Conservation (phyloP, 495 filamentous ascomycete species). For the Evernia prunastri region DNA sequence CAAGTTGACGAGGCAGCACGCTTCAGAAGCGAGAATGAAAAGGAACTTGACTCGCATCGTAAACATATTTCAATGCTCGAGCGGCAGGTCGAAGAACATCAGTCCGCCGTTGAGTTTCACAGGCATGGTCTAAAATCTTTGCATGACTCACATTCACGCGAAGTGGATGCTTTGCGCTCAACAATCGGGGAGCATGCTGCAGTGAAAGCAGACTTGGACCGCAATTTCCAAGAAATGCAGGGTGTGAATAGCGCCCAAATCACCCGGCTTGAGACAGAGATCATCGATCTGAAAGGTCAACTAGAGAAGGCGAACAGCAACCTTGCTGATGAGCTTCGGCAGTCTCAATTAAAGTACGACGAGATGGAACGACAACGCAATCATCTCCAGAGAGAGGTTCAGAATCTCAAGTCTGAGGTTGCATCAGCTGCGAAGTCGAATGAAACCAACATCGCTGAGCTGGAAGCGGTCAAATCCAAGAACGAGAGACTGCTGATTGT, state of each 20-base stretch:
- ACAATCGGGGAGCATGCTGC: slow-evolving; percentile 22
- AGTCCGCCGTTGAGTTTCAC: slow-evolving; percentile 47
- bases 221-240: slow-evolving; percentile 48
- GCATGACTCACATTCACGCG: slow-evolving; percentile 47
- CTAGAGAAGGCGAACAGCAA: slow-evolving; percentile 37
- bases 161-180: slow-evolving; percentile 44
- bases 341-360: slow-evolving; percentile 34
- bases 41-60: slow-evolving; percentile 37
- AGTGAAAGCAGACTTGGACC: slow-evolving; percentile 35
- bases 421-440: slow-evolving; percentile 66
- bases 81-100: slow-evolving; percentile 45
- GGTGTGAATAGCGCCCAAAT: slow-evolving; percentile 41
- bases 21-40: slow-evolving; percentile 33
- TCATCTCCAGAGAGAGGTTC: slow-evolving; percentile 47
- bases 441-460: slow-evolving; percentile 58
- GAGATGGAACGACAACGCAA: slow-evolving; percentile 42
- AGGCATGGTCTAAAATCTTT: slow-evolving; percentile 48
- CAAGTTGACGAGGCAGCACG: slow-evolving; percentile 42
- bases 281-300: slow-evolving; percentile 27
- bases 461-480: slow-evolving; percentile 53
- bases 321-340: slow-evolving; percentile 36
- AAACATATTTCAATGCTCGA: slow-evolving; percentile 39
- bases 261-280: slow-evolving; percentile 32
- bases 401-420: slow-evolving; percentile 52
- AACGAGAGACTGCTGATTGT: slow-evolving; percentile 82